A percentile compares a stretch with the other conserved stretches of the same genome.
Conservation (phyloP, 306 rosid species). For the Corylus americana region DNA sequence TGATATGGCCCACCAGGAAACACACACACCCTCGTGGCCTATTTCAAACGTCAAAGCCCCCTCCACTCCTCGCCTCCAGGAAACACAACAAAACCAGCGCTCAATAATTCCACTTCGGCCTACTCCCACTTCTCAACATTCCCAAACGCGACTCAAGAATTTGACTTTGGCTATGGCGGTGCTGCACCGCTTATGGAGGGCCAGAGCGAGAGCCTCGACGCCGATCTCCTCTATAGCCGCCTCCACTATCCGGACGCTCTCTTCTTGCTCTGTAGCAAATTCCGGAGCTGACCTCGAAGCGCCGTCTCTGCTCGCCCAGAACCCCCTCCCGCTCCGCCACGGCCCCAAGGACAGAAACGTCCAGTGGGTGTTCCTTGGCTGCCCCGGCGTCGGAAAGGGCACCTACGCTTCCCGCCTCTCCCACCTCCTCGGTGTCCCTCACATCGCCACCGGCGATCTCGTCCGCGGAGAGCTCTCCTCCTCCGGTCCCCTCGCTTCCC, state of each 20-base stretch:
- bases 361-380: slow-evolving; percentile 91
- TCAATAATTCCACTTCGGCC: too few relatives aligned
- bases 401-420: slow-evolving; percentile 92
- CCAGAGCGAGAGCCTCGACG: slow-evolving; percentile 13
- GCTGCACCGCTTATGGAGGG: slow-evolving; percentile 50
- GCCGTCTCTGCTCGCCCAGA: slow-evolving; percentile 28
- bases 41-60: background rate
- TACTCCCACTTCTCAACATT: background rate
- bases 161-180: slow-evolving; percentile 57
- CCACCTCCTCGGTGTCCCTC: slow-evolving; percentile 78
- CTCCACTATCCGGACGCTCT: slow-evolving; percentile 28
- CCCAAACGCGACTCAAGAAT: background rate
- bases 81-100: background rate
- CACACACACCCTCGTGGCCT: background rate
- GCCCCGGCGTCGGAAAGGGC: slow-evolving; percentile 97
- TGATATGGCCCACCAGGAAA: too few relatives aligned
- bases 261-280: slow-evolving; percentile 18
- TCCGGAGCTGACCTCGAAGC: slow-evolving; percentile 34
- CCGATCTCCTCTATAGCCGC: slow-evolving; percentile 30
- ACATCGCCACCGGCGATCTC: slow-evolving; percentile 97
- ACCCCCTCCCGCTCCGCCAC: slow-evolving; percentile 29
- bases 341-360: slow-evolving; percentile 57
- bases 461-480: slow-evolving; percentile 90
- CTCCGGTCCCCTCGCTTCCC: slow-evolving; percentile 66
- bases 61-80: background rate